phyloP scores from a whole-genome alignment of 768 basidiomycete species.

The Artomyces pyxidatus region DNA sequence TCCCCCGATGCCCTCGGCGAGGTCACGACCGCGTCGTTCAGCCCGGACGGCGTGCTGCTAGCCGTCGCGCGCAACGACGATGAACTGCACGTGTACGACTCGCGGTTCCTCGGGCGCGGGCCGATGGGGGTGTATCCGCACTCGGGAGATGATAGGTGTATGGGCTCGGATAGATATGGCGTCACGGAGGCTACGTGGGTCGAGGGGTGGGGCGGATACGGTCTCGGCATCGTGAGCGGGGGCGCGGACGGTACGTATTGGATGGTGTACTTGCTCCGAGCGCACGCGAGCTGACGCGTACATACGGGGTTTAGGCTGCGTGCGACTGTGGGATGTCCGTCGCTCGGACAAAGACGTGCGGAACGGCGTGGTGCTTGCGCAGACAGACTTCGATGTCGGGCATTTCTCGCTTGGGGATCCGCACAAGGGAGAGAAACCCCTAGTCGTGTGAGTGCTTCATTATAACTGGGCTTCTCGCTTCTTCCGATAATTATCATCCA shows the following conservation, averaged over 20 bases:
- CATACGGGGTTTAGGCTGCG: conserved; percentile 5
- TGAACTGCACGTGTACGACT: conserved; percentile 12
- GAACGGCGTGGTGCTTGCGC: conserved; percentile 12
- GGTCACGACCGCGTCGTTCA: conserved; percentile 11
- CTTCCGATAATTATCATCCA: background rate
- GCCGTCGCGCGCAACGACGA: conserved; percentile 14
- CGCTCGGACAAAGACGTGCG: conserved; percentile 9
- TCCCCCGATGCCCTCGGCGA: conserved; percentile 8
- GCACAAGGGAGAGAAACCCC: conserved; percentile 9
- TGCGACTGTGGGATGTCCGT: conserved; percentile 14
- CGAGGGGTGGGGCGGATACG: conserved; percentile 9
- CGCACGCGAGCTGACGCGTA: background rate
- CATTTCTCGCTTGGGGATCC: conserved; percentile 16
- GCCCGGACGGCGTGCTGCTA: conserved; percentile 12
- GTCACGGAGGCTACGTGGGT: conserved; percentile 13
- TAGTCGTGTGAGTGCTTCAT: conserved; percentile 11
- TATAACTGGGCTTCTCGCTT: background rate
- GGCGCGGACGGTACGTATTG: conserved; percentile 13
- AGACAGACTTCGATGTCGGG: conserved; percentile 11
- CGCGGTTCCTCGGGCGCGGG: conserved; percentile 10
- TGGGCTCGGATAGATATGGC: conserved; percentile 7
- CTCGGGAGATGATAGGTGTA: conserved; percentile 10
- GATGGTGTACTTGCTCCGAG: background rate
- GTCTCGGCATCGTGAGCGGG: conserved; percentile 11
- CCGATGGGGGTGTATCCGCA: conserved; percentile 9